Base-by-base conservation (phyloP, 495 filamentous ascomycete species). In the Bombardia bombarda region DNA sequence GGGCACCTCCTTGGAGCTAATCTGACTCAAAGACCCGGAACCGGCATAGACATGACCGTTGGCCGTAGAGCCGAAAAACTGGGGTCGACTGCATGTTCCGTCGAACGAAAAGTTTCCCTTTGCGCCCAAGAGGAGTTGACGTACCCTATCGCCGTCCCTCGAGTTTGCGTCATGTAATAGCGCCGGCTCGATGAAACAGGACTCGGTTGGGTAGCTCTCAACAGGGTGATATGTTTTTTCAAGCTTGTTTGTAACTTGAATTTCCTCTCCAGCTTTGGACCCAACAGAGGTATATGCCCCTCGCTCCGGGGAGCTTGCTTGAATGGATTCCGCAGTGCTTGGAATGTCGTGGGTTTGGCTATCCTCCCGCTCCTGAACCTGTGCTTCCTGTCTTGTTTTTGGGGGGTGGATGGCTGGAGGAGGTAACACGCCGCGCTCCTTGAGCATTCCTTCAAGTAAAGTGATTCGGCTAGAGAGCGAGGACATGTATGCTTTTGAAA, bases 401-500 rank as follows among this genome's bases (percentile, higher is more conserved):
- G 73, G 73, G 2, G 73, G 73, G 45, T 77, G 69, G 24, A 64
- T 56, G 32, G 71, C 70, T 3, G 71, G 68, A 16, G 73, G 73
- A 22, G 69, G 62, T 7, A 57, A 59, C n/a, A 63, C 61, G 21
- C 72, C 73, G 7, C 53, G 60, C 30, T 75, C 70, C 38, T 59
- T 55, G 24, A 77, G 55, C 67, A 77, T 69, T 17, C 41, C 50
- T 51, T 77, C 73, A 5, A 77, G 49, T 23, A 75, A 26, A 7
- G 57, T 47, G n/a, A 77, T 72, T 13, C 73, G 63, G 44, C 66
- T 66, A 22, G 73, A 72, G 20, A 77, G 51, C 4, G 71, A 72
- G 28, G 68, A 72, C 65, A 77, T 72, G 60, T 77, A 77, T 35
- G 71, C 73, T 50, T 74, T 64, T 6, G 73, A 77, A 20, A 77